Evolutionary conservation across 2,329 filamentous ascomycete genomes (phyloP).

Genomic region (Trichoderma afroharzianum): DNA sequence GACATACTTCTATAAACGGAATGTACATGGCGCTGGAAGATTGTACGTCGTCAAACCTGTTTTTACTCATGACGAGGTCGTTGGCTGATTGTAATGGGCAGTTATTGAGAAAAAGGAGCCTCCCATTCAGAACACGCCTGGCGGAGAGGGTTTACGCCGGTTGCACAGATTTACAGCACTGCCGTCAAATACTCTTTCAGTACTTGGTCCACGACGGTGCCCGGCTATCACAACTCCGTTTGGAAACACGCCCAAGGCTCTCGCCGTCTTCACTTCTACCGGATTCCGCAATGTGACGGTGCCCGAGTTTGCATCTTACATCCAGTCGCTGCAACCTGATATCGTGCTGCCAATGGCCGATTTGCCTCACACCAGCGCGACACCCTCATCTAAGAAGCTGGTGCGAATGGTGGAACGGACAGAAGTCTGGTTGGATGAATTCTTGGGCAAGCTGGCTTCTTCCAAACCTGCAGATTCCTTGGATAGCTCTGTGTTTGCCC

Average conservation of each 20-base stretch:
- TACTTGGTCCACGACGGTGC: conserved; percentile 74
- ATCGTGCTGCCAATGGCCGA: conserved; percentile 78
- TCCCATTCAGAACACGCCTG: conserved; percentile 44
- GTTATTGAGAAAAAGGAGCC: conserved; percentile 54
- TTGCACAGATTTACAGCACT: conserved; percentile 76
- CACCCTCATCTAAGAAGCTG: conserved; percentile 66
- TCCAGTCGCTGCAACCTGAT: conserved; percentile 69
- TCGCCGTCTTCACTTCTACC: conserved; percentile 80
- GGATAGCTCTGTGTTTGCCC: conserved; percentile 53
- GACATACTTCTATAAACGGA: conserved; percentile 61
- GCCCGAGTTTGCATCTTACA: conserved; percentile 63
- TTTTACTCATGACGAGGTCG: background rate
- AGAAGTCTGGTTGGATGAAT: conserved; percentile 72
- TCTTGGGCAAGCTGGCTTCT: conserved; percentile 44
- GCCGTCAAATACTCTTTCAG: conserved; percentile 59
- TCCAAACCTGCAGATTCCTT: conserved; percentile 26
- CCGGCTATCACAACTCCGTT: conserved; percentile 70
- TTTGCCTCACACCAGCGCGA: conserved; percentile 47
- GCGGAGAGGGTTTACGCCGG: conserved; percentile 44
- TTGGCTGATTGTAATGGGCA: conserved; percentile 26
- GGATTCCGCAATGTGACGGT: conserved; percentile 73
- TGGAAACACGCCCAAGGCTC: conserved; percentile 64
- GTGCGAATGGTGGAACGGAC: conserved; percentile 84
- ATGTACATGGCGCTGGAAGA: conserved; percentile 87
- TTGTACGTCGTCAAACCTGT: conserved; percentile 57